Evolutionary conservation across 1,139 yeast genomes (phyloP), one percentile per base, ranked within the genome.

Genomic region (Saccharomyces hybrid): DNA sequence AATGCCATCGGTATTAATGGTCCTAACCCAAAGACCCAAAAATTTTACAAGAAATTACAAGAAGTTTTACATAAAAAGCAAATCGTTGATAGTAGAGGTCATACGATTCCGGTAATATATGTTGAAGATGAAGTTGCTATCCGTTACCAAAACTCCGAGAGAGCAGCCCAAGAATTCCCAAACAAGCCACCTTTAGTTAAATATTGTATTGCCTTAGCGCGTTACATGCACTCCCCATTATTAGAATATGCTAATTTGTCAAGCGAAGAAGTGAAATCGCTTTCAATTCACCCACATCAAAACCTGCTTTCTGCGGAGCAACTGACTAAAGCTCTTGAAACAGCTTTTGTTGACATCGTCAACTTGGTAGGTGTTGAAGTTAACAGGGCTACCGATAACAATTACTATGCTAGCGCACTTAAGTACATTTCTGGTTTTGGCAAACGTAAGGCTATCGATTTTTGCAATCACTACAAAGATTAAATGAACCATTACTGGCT

Each of bases 71-170:
- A 78, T 52, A 76, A 74, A 19, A 80, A 87, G 61, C 78, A 79
- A 26, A 84, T 83, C 12, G 81, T 78, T 53, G 78, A 78, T 28
- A 87, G 81, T 51, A 57, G 74, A 61, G 71, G 73, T 14, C 67
- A 65, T 24, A 56, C 61, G 9, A 57, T 73, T 32, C 74, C 73
- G 9, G 82, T 88, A 2, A 75, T 90, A 14, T 93, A 90, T 84
- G 96, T 88, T 31, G 88, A 86, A 63, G 97, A 93, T 69, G 99
- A 93, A 69, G 90, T 95, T 34, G 97, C 99, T 0, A 77, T 95
- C 55, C 79, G 95, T 58, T 93, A 79, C 68, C 96, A 91, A 70
- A 82, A 85, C 65, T 88, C 97, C 0, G 80, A 77, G 41, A 79
- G 91, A 58, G 96, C 97, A 0, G 73, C 73, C 12, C 75, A 78